phyloP scores from a whole-genome alignment of 352 stramenopile genomes.

The Phytopythium chamaehyphon region DNA sequence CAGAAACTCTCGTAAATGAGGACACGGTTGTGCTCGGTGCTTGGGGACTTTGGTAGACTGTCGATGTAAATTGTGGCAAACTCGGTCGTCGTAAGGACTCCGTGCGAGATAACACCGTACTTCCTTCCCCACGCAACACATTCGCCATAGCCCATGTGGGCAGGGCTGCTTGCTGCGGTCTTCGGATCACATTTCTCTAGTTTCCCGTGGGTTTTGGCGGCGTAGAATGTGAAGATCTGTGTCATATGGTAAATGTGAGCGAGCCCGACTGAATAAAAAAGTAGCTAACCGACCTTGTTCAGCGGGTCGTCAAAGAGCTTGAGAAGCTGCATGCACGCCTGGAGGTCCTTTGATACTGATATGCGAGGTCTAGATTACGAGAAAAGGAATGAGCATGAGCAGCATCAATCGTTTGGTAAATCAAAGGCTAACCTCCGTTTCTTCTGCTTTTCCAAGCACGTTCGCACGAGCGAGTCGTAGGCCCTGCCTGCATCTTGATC shows the following conservation, averaged over 20 bases:
- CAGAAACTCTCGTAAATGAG: slow-evolving; percentile 60
- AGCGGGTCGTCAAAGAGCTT: slow-evolving; percentile 59
- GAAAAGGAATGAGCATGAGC: background rate
- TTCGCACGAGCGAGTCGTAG: slow-evolving; percentile 62
- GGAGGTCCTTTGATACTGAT: slow-evolving; percentile 40
- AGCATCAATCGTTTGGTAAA: background rate
- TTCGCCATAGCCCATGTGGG: slow-evolving; percentile 67
- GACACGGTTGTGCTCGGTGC: slow-evolving; percentile 56
- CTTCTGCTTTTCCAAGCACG: slow-evolving; percentile 63
- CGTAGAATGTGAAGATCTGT: slow-evolving; percentile 65
- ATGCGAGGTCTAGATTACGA: slow-evolving; percentile 27
- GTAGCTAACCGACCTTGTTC: slow-evolving; percentile 19
- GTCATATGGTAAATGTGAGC: too few relatives aligned
- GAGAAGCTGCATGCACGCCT: slow-evolving; percentile 66
- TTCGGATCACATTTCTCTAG: slow-evolving; percentile 68
- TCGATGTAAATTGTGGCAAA: slow-evolving; percentile 76
- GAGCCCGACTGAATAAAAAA: background rate
- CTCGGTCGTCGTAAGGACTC: slow-evolving; percentile 72
- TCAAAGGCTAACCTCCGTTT: slow-evolving; percentile 29
- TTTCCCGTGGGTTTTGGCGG: slow-evolving; percentile 38
- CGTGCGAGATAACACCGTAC: slow-evolving; percentile 75
- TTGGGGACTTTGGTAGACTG: slow-evolving; percentile 48
- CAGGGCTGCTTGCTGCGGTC: slow-evolving; percentile 32
- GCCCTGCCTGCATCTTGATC: slow-evolving; percentile 44
- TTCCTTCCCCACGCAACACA: slow-evolving; percentile 61